Percentiles rank a stretch among this genome's conserved stretches.
These are phyloP conservation scores for Plasmodium vivax DNA, from an alignment of 169 alveolate species.

Conservation along the genomic window DNA sequence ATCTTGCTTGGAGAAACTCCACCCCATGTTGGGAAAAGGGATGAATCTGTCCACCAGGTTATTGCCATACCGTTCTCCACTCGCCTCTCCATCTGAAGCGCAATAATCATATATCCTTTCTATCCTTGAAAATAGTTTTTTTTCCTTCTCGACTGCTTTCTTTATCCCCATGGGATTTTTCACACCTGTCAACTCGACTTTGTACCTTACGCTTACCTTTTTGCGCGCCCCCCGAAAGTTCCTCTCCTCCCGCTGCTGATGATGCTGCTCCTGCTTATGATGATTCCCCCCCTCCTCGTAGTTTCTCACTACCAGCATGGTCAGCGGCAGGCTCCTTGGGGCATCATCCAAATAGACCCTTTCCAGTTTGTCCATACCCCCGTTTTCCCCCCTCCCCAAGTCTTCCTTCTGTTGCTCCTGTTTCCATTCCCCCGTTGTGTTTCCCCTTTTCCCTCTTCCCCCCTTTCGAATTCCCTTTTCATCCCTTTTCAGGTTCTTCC, in stretches of 20 bases:
- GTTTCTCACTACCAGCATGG: slow-evolving; percentile 51
- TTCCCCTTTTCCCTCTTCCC: background rate
- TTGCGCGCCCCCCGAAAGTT: background rate
- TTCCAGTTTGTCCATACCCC: background rate
- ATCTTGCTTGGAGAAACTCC: background rate
- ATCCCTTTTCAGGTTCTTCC: background rate
- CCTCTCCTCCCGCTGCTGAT: background rate
- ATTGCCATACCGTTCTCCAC: background rate
- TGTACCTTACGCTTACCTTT: slow-evolving; percentile 26
- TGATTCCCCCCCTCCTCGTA: background rate
- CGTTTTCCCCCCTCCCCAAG: background rate
- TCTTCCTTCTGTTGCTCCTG: background rate
- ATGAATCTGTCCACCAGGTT: slow-evolving; percentile 6
- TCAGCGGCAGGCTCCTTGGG: slow-evolving; percentile 44
- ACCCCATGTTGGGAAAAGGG: slow-evolving; percentile 52
- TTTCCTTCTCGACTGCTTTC: slow-evolving; percentile 29
- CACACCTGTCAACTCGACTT: slow-evolving; percentile 42
- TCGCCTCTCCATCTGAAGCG: background rate
- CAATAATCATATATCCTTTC: slow-evolving; percentile 49
- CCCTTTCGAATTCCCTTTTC: slow-evolving; percentile 3
- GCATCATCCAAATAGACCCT: slow-evolving; percentile 15
- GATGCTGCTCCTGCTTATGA: background rate
- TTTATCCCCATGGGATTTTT: slow-evolving; percentile 4
- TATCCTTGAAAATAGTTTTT: slow-evolving; percentile 42
- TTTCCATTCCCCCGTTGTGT: background rate